phyloP scores from a whole-genome alignment of 169 alveolate genomes.

The Toxoplasma gondii region DNA sequence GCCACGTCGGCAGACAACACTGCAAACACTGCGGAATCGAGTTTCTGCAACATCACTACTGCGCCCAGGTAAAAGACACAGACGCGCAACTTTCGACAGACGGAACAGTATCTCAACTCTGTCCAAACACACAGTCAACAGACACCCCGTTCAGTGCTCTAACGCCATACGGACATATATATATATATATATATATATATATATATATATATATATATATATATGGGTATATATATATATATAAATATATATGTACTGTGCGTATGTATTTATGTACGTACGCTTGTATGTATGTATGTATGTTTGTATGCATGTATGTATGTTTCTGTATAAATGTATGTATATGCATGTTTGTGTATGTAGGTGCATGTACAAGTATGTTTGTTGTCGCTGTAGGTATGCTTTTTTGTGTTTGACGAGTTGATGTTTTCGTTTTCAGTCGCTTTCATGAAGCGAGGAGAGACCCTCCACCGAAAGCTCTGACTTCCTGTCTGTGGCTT shows the following conservation, averaged over 20 bases:
- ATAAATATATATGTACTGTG: too few relatives aligned
- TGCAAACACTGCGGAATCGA: slow-evolving; percentile 49
- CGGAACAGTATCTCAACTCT: background rate
- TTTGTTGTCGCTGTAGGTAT: background rate
- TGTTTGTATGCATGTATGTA: background rate
- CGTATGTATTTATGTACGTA: background rate
- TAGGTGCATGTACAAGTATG: background rate
- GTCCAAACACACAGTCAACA: background rate
- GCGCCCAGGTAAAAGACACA: slow-evolving; percentile 9
- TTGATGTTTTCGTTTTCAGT: too few relatives aligned
- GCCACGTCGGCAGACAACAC: slow-evolving; percentile 32
- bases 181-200: too few relatives aligned
- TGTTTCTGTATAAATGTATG: background rate
- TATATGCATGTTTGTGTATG: too few relatives aligned
- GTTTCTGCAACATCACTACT: slow-evolving; percentile 34
- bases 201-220: too few relatives aligned
- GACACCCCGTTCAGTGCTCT: background rate
- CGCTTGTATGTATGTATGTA: background rate
- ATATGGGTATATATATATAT: too few relatives aligned
- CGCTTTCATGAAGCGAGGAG: too few relatives aligned
- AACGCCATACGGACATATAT: background rate
- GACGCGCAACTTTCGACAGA: background rate
- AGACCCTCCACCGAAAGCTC: too few relatives aligned
- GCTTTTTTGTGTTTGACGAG: too few relatives aligned
- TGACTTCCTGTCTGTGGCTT: background rate